Evolutionary conservation across 1,139 yeast species (phyloP).

Genomic region (Suhomyces chickasaworum): DNA sequence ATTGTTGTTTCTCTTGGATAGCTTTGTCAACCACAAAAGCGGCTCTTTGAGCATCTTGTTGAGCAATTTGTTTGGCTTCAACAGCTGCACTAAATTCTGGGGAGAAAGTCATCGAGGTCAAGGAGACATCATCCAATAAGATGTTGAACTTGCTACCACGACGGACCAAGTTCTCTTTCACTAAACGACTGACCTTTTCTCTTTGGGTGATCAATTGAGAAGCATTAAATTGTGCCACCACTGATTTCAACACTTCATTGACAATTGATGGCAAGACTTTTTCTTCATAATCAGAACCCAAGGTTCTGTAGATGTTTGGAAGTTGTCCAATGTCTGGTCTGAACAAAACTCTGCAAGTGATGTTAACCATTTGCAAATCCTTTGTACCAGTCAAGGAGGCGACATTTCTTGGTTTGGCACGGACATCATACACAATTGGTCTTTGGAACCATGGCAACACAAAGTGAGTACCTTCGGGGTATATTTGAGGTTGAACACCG

Average conservation of each 20-base stretch:
- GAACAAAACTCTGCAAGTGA: slow-evolving; percentile 94
- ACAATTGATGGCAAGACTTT: slow-evolving; percentile 95
- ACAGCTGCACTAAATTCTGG: slow-evolving; percentile 98
- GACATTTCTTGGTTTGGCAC: slow-evolving; percentile 96
- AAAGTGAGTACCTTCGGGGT: slow-evolving; percentile 93
- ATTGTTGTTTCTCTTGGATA: slow-evolving; percentile 93
- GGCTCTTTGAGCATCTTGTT: slow-evolving; percentile 98
- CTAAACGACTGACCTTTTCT: slow-evolving; percentile 90
- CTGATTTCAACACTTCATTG: slow-evolving; percentile 93
- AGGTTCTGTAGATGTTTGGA: slow-evolving; percentile 85
- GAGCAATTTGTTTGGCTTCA: slow-evolving; percentile 98
- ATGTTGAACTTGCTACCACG: slow-evolving; percentile 91
- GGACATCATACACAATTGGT: slow-evolving; percentile 88
- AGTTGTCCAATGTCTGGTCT: slow-evolving; percentile 80
- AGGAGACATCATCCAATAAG: slow-evolving; percentile 89
- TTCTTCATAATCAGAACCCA: slow-evolving; percentile 94
- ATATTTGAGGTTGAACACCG: slow-evolving; percentile 85
- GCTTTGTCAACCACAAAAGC: slow-evolving; percentile 97
- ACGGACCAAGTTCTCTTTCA: slow-evolving; percentile 86
- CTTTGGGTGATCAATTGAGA: slow-evolving; percentile 97
- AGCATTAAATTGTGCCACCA: slow-evolving; percentile 98
- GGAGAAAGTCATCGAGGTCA: slow-evolving; percentile 93
- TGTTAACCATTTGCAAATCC: slow-evolving; percentile 98
- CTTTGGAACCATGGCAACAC: slow-evolving; percentile 94
- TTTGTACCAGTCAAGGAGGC: slow-evolving; percentile 98